Evolutionary conservation across 345 rosid species (phyloP).

Genomic region (Diplotaxis tenuifolia): DNA sequence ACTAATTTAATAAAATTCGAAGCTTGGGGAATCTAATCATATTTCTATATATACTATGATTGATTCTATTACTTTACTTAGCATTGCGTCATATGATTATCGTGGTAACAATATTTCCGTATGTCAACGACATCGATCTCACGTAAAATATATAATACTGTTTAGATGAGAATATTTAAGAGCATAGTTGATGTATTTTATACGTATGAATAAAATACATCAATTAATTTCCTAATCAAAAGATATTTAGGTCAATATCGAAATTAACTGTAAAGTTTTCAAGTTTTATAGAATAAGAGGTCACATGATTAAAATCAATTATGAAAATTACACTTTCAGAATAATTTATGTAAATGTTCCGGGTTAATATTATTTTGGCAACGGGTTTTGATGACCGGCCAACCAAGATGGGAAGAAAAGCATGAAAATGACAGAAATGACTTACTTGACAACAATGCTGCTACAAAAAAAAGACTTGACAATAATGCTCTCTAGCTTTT

Average conservation of each 20-base stretch:
- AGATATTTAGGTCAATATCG: background rate
- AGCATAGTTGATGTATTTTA: conserved; percentile 12
- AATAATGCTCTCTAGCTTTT: conserved; percentile 18
- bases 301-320: background rate
- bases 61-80: conserved; percentile 16
- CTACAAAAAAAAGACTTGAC: conserved; percentile 20
- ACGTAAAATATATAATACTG: background rate
- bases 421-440: conserved; percentile 30
- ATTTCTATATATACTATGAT: background rate
- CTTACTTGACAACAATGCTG: conserved; percentile 14
- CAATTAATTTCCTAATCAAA: background rate
- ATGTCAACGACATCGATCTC: conserved; percentile 19
- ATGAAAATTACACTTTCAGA: background rate
- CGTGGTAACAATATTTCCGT: conserved; percentile 15
- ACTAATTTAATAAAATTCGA: background rate
- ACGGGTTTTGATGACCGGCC: conserved; percentile 4
- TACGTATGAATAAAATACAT: background rate
- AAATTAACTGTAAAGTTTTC: background rate
- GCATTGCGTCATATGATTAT: conserved; percentile 28
- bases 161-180: background rate
- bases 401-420: conserved; percentile 19
- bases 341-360: background rate
- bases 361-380: background rate
- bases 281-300: background rate
- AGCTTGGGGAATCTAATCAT: conserved; percentile 11